Evolutionary conservation across 2,329 filamentous ascomycete species (phyloP), one percentile per base, ranked within the genome.

Genomic region (Botrytis pseudocinerea): DNA sequence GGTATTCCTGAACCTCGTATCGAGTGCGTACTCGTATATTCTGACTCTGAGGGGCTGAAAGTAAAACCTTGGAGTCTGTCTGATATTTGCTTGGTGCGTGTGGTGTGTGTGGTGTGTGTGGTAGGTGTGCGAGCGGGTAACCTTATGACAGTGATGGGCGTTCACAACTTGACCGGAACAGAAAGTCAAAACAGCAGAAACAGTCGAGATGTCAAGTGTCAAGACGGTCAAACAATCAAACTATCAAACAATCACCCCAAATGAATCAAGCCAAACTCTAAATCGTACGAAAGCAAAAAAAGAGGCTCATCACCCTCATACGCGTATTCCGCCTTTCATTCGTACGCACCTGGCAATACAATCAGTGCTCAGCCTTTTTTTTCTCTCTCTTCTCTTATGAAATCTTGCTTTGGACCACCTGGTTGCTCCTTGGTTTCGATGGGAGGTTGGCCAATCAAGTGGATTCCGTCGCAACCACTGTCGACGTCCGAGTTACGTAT

Each of bases 221-320:
- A 62, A 59, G n/a, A 51, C 46, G 10, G 32, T 46, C 51, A 54
- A 54, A 38, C 35, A 38, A 38, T 38, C 35, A 38, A 25, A 32
- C 32, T 4, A 32, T 32, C 32, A 32, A 32, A 51, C 48, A 6
- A 51, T n/a, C 40, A 38, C 38, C 25, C 16, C 25, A 0, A 38
- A 54, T 54, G n/a, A 48, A 22, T 22, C 59, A 7, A 35, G 35
- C 12, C 40, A 38, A 46, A 32, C 32, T 22, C 38, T 5, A 48
- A 48, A 25, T 25, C 35, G 22, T 66, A 48, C 51, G 51, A 63
- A 48, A 38, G 38, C 38, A 8, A 14, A 70, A 70, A 63, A 63
- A 62, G 57, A 62, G 57, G 69, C 69, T 70, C 51, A 46, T 70
- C 68, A 62, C 35, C 28, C 35, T 57, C 59, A 46, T 62, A 46